phyloP scores from a whole-genome alignment of 768 basidiomycete genomes.

The Mycena chlorophos region DNA sequence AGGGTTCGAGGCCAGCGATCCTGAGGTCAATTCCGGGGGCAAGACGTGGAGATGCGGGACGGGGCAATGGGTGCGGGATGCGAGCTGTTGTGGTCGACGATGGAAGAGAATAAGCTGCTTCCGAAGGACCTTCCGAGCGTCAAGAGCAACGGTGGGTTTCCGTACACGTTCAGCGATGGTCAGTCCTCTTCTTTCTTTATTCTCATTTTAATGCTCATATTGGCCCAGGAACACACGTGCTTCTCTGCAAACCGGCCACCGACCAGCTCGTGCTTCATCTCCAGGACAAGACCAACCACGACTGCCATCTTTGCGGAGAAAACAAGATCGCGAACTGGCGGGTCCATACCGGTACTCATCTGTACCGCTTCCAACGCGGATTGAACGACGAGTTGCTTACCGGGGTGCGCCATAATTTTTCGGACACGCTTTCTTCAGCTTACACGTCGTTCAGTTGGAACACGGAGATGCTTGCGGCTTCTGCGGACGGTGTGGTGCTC shows the following conservation, averaged over 20 bases:
- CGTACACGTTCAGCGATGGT: slow-evolving; percentile 12
- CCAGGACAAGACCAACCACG: slow-evolving; percentile 2
- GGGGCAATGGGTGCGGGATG: slow-evolving; percentile 7
- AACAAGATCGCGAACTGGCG: slow-evolving; percentile 1
- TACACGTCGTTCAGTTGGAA: background rate
- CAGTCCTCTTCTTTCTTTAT: background rate
- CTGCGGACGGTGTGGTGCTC: background rate
- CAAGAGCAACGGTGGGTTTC: background rate
- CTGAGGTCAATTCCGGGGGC: slow-evolving; percentile 5
- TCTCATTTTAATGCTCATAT: background rate
- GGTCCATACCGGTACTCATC: slow-evolving; percentile 3
- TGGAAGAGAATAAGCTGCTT: background rate
- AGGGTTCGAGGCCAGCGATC: background rate
- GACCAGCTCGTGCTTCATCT: slow-evolving; percentile 2
- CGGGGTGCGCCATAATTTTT: no score
- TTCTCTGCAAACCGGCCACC: slow-evolving; percentile 4
- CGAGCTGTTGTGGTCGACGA: slow-evolving; percentile 3
- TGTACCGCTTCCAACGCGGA: slow-evolving; percentile 3
- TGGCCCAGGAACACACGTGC: slow-evolving; percentile 4
- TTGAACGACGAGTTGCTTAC: background rate
- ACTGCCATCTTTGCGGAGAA: slow-evolving; percentile 5
- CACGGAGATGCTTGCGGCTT: slow-evolving; percentile 1
- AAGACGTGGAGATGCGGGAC: slow-evolving; percentile 10
- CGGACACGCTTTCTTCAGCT: background rate
- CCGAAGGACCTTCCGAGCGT: background rate